phyloP scores from a whole-genome alignment of 495 filamentous ascomycete species.

The Paragyromitra xinjiangensis region DNA sequence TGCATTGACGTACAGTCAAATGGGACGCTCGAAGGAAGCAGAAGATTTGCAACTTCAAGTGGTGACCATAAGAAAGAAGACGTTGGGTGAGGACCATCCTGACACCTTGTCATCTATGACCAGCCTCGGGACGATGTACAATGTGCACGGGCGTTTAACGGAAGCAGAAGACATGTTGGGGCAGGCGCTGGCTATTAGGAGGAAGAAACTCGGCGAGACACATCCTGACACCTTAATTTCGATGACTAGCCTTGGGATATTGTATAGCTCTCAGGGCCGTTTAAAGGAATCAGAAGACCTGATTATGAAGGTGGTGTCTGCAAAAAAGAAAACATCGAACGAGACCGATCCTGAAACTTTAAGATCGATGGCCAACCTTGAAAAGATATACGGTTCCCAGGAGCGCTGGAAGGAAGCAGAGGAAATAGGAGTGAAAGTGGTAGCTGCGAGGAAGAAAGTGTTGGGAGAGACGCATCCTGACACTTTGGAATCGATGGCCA shows the following conservation, averaged over 20 bases:
- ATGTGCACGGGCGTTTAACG: background rate
- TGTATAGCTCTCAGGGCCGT: slow-evolving; percentile 13
- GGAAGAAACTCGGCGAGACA: background rate
- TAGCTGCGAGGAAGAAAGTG: background rate
- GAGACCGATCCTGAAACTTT: slow-evolving; percentile 58
- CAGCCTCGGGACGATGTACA: slow-evolving; percentile 52
- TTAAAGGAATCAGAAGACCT: slow-evolving; percentile 9
- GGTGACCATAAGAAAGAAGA: background rate
- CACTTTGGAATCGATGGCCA: slow-evolving; percentile 55
- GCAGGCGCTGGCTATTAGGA: slow-evolving; percentile 55
- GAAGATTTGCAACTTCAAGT: slow-evolving; percentile 16
- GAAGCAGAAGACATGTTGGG: slow-evolving; percentile 47
- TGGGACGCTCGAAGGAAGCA: slow-evolving; percentile 7
- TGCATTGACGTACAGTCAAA: slow-evolving; percentile 1
- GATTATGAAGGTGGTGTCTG: background rate
- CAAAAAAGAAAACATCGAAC: slow-evolving; percentile 49
- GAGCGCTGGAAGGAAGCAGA: background rate
- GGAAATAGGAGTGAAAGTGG: background rate
- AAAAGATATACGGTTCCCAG: background rate
- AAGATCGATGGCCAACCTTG: background rate
- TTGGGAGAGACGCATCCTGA: background rate
- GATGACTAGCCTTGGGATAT: slow-evolving; percentile 56
- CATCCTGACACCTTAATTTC: slow-evolving; percentile 42
- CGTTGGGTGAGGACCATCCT: slow-evolving; percentile 57
- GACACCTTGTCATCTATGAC: slow-evolving; percentile 58